Conservation (phyloP, 139 green algal genomes). For the Chlamydomonas eustigma region DNA sequence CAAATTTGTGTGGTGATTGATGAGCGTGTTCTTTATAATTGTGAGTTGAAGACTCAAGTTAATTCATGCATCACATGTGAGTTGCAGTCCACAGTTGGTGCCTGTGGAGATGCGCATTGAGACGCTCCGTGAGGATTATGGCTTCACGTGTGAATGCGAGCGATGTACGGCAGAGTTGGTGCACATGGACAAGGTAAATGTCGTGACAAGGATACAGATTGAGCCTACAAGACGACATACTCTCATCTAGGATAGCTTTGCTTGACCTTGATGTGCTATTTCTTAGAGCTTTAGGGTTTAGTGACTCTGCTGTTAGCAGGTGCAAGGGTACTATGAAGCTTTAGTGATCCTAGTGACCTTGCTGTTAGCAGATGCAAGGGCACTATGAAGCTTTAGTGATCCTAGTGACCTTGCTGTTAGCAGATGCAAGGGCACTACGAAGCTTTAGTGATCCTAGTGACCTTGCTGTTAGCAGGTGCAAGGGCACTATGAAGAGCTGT, state of each 20-base stretch:
- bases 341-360: neutral
- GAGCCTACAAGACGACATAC: no score
- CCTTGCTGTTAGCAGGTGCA: constrained; percentile 1
- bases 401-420: neutral
- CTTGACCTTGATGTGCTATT: no score
- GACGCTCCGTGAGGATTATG: constrained; percentile 28
- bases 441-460: neutral
- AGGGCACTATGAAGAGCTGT: constrained; percentile 21
- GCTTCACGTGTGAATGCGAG: constrained; percentile 34
- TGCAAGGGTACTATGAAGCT: constrained; percentile 17
- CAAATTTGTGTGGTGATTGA: no score
- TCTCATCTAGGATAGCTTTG: no score
- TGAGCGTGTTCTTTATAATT: no score
- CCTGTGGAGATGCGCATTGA: constrained; percentile 16
- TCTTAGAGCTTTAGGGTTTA: neutral
- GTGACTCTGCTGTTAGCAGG: neutral
- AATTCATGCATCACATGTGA: no score
- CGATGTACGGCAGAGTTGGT: constrained; percentile 20
- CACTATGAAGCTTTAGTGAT: neutral
- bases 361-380: neutral
- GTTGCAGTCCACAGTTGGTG: constrained; percentile 25
- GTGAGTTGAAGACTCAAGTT: no score
- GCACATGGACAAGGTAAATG: constrained; percentile 13
- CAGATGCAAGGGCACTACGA: neutral
- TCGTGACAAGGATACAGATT: neutral